Conservation (phyloP, 1,284 basidiomycete species). For the Boletus semigastroideus region DNA sequence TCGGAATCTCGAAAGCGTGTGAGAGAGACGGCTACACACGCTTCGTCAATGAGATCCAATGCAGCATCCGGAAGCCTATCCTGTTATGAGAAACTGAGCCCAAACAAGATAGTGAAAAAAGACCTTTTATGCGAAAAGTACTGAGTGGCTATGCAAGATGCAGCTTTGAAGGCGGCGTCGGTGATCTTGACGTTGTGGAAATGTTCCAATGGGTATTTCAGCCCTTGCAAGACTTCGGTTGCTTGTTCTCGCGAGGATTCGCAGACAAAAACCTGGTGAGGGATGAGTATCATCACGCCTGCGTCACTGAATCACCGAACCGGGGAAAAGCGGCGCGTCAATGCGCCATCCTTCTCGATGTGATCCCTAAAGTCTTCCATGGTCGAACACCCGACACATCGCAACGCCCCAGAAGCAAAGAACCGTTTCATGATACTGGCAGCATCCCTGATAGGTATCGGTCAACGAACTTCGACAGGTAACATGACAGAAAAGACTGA, state of each 20-base stretch:
- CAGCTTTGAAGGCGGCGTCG: background rate
- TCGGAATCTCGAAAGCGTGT: background rate
- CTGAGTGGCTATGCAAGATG: background rate
- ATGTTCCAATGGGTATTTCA: background rate
- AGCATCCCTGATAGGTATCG: background rate
- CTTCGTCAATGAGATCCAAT: background rate
- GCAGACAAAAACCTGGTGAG: background rate
- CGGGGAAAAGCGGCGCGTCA: background rate
- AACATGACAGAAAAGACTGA: background rate
- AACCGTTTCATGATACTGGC: background rate
- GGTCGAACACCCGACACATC: background rate
- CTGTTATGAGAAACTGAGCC: background rate
- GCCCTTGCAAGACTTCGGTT: background rate
- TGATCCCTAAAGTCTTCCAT: background rate
- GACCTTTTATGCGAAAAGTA: background rate
- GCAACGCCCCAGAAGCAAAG: background rate
- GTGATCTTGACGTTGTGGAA: background rate
- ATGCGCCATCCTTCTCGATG: background rate
- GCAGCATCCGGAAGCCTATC: background rate
- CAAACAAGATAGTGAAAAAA: background rate
- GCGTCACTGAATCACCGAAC: background rate
- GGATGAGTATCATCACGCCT: background rate
- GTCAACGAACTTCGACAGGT: background rate
- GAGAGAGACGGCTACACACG: background rate
- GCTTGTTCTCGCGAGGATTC: background rate